phyloP scores from a whole-genome alignment of 768 basidiomycete genomes.

The Phylloporus sp. region DNA sequence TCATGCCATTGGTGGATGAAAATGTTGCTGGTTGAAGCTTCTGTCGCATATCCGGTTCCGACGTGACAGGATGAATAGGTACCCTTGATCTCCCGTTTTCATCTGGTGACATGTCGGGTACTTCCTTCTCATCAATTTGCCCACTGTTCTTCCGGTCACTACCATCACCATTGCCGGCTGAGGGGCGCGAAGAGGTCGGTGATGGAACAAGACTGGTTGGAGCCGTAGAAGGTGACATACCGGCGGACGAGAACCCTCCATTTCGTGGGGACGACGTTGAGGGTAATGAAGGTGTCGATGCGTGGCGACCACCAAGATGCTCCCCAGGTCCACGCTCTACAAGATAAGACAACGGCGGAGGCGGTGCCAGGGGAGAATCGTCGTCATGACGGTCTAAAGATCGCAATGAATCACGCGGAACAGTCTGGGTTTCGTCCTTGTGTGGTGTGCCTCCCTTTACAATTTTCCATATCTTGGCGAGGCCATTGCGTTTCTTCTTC shows the following conservation, averaged over 20 bases:
- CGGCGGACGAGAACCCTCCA: constrained; percentile 47
- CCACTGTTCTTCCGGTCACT: constrained; percentile 40
- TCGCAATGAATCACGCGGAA: constrained; percentile 36
- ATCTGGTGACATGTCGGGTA: constrained; percentile 25
- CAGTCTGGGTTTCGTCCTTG: constrained; percentile 28
- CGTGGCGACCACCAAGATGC: constrained; percentile 50
- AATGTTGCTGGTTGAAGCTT: constrained; percentile 36
- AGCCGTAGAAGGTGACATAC: constrained; percentile 70
- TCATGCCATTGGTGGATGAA: constrained; percentile 30
- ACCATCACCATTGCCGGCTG: constrained; percentile 52
- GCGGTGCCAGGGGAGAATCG: constrained; percentile 77
- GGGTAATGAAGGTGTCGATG: constrained; percentile 66
- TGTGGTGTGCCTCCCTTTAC: constrained; percentile 57
- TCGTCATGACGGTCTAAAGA: constrained; percentile 47
- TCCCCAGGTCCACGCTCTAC: constrained; percentile 56
- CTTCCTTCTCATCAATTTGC: constrained; percentile 42
- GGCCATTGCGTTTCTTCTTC: constrained; percentile 75
- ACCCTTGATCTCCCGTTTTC: constrained; percentile 36
- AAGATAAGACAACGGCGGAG: constrained; percentile 87
- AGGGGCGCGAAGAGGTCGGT: constrained; percentile 65
- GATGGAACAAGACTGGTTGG: constrained; percentile 73
- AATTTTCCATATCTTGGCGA: constrained; percentile 78
- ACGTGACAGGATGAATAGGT: constrained; percentile 47
- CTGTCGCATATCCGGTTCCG: constrained; percentile 59
- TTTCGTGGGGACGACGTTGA: constrained; percentile 54